Evolutionary conservation across 306 rosid species (phyloP), one percentile per base, ranked within the genome.

Genomic region (Vigna reflexopilosa): DNA sequence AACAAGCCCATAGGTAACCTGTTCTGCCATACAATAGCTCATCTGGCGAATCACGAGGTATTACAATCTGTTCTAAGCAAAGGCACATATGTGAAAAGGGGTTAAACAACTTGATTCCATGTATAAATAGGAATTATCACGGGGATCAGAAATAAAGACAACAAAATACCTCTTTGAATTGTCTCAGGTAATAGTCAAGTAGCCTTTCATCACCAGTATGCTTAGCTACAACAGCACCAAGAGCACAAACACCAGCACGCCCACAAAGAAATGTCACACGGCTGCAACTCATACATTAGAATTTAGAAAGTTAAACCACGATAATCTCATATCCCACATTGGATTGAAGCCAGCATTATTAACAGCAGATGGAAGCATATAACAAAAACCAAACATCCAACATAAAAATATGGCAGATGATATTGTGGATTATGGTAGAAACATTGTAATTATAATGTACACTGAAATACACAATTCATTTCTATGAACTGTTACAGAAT

Each of bases 151-250:
- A 34, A 72, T 47, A 45, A 62, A 48, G 67, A 65, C 49, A 57
- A 81, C 61, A 36, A 45, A 82, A 42, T 45, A 88, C 94, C 96
- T 86, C 84, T 52, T 88, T 76, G 72, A 94, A 89, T 55, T 86
- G 80, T 73, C 78, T 77, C 16, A 91, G 72, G 88, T 90, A 92
- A 77, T 40, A 80, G 63, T 79, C 82, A 14, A 88, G 89, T 66
- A 89, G 81, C 59, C 73, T 83, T 79, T 72, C 84, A 82, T 94
- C 90, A 70, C 93, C 91, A 16, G 78, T 54, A 67, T 83, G 87
- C 92, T 89, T 94, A 50, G 97, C 94, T 55, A 84, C 80, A 74
- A 89, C 91, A 73, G 96, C 93, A 83, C 96, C 97, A 73, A 90
- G 87, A 65, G 93, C 94, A 85, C 89, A 90, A 74, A 92, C 85